These are phyloP conservation scores for Sordaria brevicollis DNA, from an alignment of 495 filamentous ascomycete species.

Conservation along the genomic window DNA sequence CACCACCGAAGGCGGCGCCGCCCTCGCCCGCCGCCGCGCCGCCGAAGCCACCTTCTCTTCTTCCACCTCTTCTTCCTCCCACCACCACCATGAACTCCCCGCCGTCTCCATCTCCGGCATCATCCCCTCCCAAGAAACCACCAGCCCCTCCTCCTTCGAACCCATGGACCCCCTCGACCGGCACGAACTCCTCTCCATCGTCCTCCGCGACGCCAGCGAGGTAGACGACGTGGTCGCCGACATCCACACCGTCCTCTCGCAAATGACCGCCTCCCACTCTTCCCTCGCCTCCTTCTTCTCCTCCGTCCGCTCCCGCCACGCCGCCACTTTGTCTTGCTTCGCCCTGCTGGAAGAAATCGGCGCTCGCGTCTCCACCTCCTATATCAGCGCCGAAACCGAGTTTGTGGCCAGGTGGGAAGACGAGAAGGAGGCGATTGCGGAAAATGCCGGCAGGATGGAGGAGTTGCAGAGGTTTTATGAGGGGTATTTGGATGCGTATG, in stretches of 20 bases:
- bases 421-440: conserved; percentile 56
- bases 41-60: conserved; percentile 42
- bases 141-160: conserved; percentile 43
- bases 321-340: conserved; percentile 46
- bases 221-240: conserved; percentile 87
- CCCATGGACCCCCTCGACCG: conserved; percentile 67
- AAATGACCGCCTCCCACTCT: conserved; percentile 63
- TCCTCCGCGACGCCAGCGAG: conserved; percentile 72
- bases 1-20: conserved; percentile 84
- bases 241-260: conserved; percentile 60
- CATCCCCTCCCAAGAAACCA: conserved; percentile 47
- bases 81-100: conserved; percentile 46
- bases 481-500: conserved; percentile 73
- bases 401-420: conserved; percentile 69
- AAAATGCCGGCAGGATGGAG: conserved; percentile 62
- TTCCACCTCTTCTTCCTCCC: too few relatives aligned
- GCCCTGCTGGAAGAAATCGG: conserved; percentile 58
- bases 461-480: conserved; percentile 68
- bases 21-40: conserved; percentile 47
- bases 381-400: conserved; percentile 57
- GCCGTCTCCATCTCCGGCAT: conserved; percentile 45
- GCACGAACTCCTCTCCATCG: conserved; percentile 69
- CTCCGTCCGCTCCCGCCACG: conserved; percentile 39
- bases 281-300: conserved; percentile 22
- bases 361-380: conserved; percentile 47